Evolutionary conservation across 2,329 filamentous ascomycete species (phyloP).

Genomic region (Metarhizium brunneum): DNA sequence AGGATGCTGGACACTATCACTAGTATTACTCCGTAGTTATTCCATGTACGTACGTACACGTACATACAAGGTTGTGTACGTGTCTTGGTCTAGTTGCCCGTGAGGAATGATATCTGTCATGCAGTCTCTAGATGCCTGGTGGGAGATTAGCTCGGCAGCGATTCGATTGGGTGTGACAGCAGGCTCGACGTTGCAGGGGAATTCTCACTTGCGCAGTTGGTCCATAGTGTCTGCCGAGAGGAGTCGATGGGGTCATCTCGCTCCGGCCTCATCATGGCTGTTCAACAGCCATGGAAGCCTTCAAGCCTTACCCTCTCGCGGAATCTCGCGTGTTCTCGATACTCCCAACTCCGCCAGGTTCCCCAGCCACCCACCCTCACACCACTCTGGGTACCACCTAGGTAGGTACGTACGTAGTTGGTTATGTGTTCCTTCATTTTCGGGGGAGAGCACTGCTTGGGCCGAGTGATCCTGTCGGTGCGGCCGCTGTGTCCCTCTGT

Average conservation of each 20-base stretch:
- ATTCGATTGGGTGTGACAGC: not conserved
- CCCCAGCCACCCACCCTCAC: not conserved
- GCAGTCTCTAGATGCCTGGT: not conserved
- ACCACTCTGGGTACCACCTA: no score
- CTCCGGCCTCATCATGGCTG: not conserved
- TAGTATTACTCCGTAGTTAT: not conserved
- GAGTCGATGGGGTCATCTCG: not conserved
- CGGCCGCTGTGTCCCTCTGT: not conserved
- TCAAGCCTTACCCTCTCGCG: no score
- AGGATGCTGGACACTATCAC: not conserved
- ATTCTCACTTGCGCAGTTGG: not conserved
- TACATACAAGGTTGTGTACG: not conserved
- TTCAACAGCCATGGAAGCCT: no score
- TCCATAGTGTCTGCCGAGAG: not conserved
- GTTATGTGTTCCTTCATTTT: not conserved
- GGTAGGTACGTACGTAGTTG: no score
- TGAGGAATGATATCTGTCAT: not conserved
- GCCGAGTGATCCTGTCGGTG: not conserved
- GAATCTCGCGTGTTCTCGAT: not conserved
- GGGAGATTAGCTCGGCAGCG: not conserved
- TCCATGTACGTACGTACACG: not conserved
- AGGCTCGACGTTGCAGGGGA: not conserved
- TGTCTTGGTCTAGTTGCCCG: not conserved
- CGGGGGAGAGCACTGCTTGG: not conserved
- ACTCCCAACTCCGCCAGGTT: not conserved